Evolutionary conservation across 2,329 filamentous ascomycete species (phyloP).

Genomic region (Pestalotiopsis fici): DNA sequence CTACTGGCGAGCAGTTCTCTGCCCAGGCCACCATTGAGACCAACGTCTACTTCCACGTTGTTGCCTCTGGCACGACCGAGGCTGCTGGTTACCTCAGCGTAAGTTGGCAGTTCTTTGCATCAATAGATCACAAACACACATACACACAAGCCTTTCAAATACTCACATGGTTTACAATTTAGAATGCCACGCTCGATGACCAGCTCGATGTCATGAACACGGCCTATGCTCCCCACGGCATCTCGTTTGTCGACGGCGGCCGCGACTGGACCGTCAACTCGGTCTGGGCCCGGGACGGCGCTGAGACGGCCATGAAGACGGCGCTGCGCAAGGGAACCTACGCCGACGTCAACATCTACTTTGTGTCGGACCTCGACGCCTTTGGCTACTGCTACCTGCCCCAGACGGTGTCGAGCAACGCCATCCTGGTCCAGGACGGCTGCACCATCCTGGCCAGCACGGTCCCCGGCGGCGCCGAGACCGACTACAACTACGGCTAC

Average conservation of each 20-base stretch:
- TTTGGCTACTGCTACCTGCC: conserved; percentile 52
- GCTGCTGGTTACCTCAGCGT: conserved; percentile 38
- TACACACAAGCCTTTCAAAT: no score
- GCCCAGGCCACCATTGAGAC: conserved; percentile 30
- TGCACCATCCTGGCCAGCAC: conserved; percentile 39
- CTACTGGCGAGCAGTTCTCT: conserved; percentile 13
- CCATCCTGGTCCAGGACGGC: conserved; percentile 38
- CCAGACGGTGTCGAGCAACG: conserved; percentile 29
- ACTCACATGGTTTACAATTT: neutral
- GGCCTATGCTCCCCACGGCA: conserved; percentile 42
- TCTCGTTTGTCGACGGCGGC: conserved; percentile 44
- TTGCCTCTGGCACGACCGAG: conserved; percentile 28
- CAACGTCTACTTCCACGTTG: conserved; percentile 40
- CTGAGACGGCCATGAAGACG: conserved; percentile 44
- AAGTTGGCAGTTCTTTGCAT: conserved; percentile 15
- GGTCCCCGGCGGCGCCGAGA: conserved; percentile 36
- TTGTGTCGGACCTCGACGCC: conserved; percentile 35
- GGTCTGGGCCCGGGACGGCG: conserved; percentile 42
- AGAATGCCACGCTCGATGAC: conserved; percentile 35
- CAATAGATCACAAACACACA: no score
- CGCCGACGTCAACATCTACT: conserved; percentile 48
- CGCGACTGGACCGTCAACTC: conserved; percentile 47
- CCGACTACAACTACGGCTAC: conserved; percentile 23
- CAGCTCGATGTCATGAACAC: conserved; percentile 48
- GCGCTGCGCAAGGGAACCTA: conserved; percentile 47